A percentile compares a stretch with the other conserved stretches of the same genome.
Evolutionary conservation across 352 stramenopile species (phyloP).

Genomic region (Phytopythium oedochilum): DNA sequence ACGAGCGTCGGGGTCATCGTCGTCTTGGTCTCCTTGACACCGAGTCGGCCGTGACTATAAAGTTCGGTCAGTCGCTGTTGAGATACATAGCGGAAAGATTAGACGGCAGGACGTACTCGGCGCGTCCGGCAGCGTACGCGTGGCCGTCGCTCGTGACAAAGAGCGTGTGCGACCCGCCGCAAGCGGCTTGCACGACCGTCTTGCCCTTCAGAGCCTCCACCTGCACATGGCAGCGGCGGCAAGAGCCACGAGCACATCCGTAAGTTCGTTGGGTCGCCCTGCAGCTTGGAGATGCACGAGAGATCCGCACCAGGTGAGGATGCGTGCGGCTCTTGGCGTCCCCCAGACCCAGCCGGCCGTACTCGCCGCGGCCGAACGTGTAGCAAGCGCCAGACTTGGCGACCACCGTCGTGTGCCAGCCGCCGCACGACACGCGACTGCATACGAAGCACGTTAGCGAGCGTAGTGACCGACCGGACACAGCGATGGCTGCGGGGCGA

Average conservation of each 20-base stretch:
- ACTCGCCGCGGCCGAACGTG: constrained; percentile 73
- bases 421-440: constrained; percentile 75
- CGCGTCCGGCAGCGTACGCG: constrained; percentile 74
- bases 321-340: constrained; percentile 66
- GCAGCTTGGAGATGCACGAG: no score
- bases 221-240: constrained; percentile 10
- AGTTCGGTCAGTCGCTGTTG: constrained; percentile 1
- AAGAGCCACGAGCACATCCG: background rate
- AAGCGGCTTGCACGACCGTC: constrained; percentile 65
- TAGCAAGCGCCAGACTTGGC: constrained; percentile 72
- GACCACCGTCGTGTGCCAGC: constrained; percentile 81
- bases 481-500: constrained; percentile 1
- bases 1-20: constrained; percentile 43
- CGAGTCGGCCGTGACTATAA: constrained; percentile 62
- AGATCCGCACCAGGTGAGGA: constrained; percentile 42
- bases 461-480: background rate
- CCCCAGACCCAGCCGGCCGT: constrained; percentile 81
- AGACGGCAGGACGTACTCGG: constrained; percentile 56
- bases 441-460: background rate
- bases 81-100: background rate
- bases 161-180: constrained; percentile 81
- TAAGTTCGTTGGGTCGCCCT: background rate
- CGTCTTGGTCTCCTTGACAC: constrained; percentile 49
- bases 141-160: constrained; percentile 84
- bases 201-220: constrained; percentile 61